Conservation (phyloP, 2,329 filamentous ascomycete genomes). For the Aureobasidium sp. region DNA sequence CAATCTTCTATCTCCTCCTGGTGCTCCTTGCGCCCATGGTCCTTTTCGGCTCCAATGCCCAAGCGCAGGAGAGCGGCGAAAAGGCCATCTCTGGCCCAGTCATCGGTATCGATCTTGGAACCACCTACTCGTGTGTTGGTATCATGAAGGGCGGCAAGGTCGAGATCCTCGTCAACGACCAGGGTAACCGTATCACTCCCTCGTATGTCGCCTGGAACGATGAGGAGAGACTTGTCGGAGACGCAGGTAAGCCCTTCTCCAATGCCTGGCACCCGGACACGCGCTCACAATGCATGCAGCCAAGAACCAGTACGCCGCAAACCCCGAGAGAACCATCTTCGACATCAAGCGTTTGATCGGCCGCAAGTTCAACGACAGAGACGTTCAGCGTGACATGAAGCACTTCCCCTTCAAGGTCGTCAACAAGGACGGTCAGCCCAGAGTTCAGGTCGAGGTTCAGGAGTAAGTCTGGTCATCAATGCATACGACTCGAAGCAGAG, state of each 20-base stretch:
- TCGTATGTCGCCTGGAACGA: conserved; percentile 63
- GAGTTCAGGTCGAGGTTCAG: conserved; percentile 66
- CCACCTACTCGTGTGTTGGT: conserved; percentile 81
- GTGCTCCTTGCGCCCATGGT: conserved; percentile 80
- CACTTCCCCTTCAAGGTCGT: conserved; percentile 96
- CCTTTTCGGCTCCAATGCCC: conserved; percentile 62
- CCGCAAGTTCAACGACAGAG: conserved; percentile 53
- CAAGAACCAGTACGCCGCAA: conserved; percentile 73
- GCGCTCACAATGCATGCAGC: conserved; percentile 37
- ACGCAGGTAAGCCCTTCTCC: conserved; percentile 51
- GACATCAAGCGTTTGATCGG: conserved; percentile 46
- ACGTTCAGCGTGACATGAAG: conserved; percentile 90
- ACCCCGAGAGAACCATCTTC: conserved; percentile 45
- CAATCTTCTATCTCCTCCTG: conserved; percentile 85
- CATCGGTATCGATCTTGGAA: conserved; percentile 93
- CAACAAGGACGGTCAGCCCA: conserved; percentile 83
- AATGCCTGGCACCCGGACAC: not conserved
- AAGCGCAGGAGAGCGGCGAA: conserved; percentile 63
- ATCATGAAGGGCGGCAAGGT: conserved; percentile 95
- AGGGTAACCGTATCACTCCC: conserved; percentile 92
- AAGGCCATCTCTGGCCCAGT: conserved; percentile 69
- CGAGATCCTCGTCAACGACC: conserved; percentile 92
- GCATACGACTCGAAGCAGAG: not conserved
- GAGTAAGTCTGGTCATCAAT: conserved; percentile 33
- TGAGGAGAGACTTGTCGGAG: conserved; percentile 92